Conservation (phyloP, 495 filamentous ascomycete species). For the Podospora fimiseda region DNA sequence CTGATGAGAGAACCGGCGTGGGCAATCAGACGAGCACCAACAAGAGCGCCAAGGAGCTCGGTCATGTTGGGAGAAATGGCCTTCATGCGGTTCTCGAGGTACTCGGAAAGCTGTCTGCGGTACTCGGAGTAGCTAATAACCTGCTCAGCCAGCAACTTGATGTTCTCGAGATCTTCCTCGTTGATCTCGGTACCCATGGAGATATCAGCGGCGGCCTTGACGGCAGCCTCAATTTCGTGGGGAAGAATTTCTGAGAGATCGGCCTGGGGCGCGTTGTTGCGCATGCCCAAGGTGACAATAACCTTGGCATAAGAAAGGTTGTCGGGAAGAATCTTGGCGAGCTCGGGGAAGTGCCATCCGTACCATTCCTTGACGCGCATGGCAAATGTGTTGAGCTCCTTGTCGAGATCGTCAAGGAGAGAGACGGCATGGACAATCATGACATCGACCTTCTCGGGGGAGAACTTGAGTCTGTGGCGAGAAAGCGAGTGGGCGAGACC, state of each 20-base stretch:
- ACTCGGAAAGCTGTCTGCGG: constrained; percentile 77
- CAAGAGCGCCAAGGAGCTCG: constrained; percentile 84
- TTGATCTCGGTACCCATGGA: constrained; percentile 98
- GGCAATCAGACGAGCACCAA: constrained; percentile 91
- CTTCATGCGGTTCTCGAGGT: constrained; percentile 88
- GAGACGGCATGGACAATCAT: constrained; percentile 98
- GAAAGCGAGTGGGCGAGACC: constrained; percentile 96
- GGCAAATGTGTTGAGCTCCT: constrained; percentile 96
- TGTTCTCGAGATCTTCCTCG: constrained; percentile 81
- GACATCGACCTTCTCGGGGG: constrained; percentile 95
- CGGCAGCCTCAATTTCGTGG: constrained; percentile 86
- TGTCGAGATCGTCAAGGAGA: constrained; percentile 92
- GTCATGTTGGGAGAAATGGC: constrained; percentile 97
- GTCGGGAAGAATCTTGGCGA: constrained; percentile 95
- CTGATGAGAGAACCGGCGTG: constrained; percentile 93
- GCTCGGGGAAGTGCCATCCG: constrained; percentile 98
- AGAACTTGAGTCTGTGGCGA: constrained; percentile 98
- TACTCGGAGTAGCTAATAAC: constrained; percentile 89
- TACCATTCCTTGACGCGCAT: constrained; percentile 99
- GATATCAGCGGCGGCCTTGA: constrained; percentile 91
- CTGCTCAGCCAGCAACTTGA: constrained; percentile 82
- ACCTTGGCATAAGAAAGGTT: constrained; percentile 90
- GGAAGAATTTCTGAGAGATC: constrained; percentile 91
- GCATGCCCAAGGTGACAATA: constrained; percentile 82
- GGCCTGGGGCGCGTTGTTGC: constrained; percentile 61